Evolutionary conservation across 2,329 filamentous ascomycete species (phyloP), one percentile per base, ranked within the genome.

Genomic region (Diaporthe capsici): DNA sequence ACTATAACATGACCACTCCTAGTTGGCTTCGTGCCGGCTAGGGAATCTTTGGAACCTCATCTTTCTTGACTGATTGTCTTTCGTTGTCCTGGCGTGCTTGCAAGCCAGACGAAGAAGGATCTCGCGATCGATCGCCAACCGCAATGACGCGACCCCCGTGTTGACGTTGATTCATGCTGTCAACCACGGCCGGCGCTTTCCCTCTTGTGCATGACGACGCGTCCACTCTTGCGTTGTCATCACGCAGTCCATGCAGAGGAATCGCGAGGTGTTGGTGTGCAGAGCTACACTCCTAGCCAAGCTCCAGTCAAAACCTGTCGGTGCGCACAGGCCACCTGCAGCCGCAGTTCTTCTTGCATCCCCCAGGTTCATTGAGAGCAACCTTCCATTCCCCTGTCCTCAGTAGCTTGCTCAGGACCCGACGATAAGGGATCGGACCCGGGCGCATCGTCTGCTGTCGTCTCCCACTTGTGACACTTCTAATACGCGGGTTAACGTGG

Each of bases 1-100:
- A 94, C 92, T 94, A 94, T 88, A 89, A 88, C 89, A 90, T 94
- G 93, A 94, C 93, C 89, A 89, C 93, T 95, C 88, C 88, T 89
- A 86, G 81, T 89, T 90, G 91, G 92, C 89, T 90, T 89, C 87
- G 87, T 28, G 90, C 88, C 89, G 90, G 90, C 86, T 87, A 90
- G 89, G 93, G 93, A 95, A 95, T 95, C 92, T 95, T 95, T 95
- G 93, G 87, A 90, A 88, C 81, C 81, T 28, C 34, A 76, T 81
- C 28, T 47, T 81, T 85, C 80, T 80, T 78, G 77, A 82, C 80
- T 84, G 81, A 60, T 72, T 17, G 81, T 85, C 87, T 89, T 90
- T 91, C 89, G 86, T 91, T 86, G 82, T 85, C 81, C 72, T 81
- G 82, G 79, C 84, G 84, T 85, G 82, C 85, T 78, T 81, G 76